A percentile compares a stretch with the other conserved stretches of the same genome.
Evolutionary conservation across 2,329 filamentous ascomycete species (phyloP).

Genomic region (Fusarium caatingaense): DNA sequence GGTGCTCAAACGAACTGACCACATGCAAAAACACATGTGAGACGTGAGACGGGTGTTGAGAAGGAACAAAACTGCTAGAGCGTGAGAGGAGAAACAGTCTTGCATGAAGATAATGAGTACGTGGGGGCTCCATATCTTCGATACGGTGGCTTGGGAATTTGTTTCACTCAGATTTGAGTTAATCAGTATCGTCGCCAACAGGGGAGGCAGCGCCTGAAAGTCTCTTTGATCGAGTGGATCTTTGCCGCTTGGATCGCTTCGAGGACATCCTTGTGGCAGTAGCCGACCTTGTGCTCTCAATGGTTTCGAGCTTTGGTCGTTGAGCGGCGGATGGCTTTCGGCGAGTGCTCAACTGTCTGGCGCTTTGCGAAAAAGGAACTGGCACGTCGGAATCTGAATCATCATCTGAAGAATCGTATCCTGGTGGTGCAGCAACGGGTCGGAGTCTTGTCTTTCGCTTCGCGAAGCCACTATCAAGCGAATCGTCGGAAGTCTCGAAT

Average conservation of each 20-base stretch:
- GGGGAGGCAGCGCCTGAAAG: constrained; percentile 51
- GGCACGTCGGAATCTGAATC: constrained; percentile 48
- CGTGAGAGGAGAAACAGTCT: constrained; percentile 20
- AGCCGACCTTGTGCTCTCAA: constrained; percentile 55
- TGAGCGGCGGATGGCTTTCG: constrained; percentile 49
- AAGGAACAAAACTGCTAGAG: constrained; percentile 10
- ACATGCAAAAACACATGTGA: constrained; percentile 12
- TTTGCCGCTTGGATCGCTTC: constrained; percentile 47
- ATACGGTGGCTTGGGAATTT: constrained; percentile 20
- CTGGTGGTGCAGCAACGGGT: constrained; percentile 48
- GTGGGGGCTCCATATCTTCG: constrained; percentile 21
- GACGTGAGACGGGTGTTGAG: constrained; percentile 5
- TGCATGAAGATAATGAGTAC: constrained; percentile 15
- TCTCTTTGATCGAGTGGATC: constrained; percentile 47
- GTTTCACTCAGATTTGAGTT: constrained; percentile 22
- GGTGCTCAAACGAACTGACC: constrained; percentile 6
- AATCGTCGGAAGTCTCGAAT: constrained; percentile 53
- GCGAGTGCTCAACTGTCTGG: constrained; percentile 42
- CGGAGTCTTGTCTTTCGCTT: constrained; percentile 45
- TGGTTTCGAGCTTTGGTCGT: constrained; percentile 60
- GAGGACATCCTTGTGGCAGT: constrained; percentile 46
- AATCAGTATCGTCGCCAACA: constrained; percentile 54
- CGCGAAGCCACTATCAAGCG: constrained; percentile 47
- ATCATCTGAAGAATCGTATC: constrained; percentile 51
- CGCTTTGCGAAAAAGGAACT: constrained; percentile 41